Percentiles rank a stretch among this genome's conserved stretches.
phyloP scores from a whole-genome alignment of 2,329 filamentous ascomycete genomes.

The Exophiala alcalophila region DNA sequence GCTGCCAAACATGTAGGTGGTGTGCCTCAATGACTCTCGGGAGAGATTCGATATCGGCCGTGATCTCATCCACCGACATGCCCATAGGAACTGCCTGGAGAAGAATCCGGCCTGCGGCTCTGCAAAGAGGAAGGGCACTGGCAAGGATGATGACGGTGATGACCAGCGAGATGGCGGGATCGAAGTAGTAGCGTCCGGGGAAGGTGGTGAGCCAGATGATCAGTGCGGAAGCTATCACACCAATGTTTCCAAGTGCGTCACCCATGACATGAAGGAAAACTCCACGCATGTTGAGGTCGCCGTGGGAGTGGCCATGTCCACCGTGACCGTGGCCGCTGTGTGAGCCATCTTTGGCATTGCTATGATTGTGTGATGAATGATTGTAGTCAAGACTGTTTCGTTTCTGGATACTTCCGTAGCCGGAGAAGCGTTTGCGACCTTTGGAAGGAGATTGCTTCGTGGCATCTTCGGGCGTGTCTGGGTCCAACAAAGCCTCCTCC shows the following conservation, averaged over 20 bases:
- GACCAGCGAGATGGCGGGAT: slow-evolving; percentile 87
- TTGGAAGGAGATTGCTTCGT: slow-evolving; percentile 30
- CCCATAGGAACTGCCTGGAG: slow-evolving; percentile 91
- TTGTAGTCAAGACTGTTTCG: slow-evolving; percentile 37
- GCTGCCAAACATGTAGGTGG: slow-evolving; percentile 96
- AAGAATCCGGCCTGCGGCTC: slow-evolving; percentile 67
- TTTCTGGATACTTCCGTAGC: slow-evolving; percentile 26
- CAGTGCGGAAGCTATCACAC: slow-evolving; percentile 62
- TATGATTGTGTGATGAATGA: slow-evolving; percentile 77
- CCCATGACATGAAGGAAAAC: slow-evolving; percentile 63
- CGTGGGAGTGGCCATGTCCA: slow-evolving; percentile 72
- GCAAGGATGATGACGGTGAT: slow-evolving; percentile 74
- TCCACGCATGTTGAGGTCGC: slow-evolving; percentile 89
- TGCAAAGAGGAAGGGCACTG: slow-evolving; percentile 51
- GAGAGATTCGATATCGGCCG: slow-evolving; percentile 81
- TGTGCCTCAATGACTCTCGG: slow-evolving; percentile 87
- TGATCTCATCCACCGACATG: slow-evolving; percentile 83
- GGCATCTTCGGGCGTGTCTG: slow-evolving; percentile 35
- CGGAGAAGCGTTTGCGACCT: slow-evolving; percentile 21
- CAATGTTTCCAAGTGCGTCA: slow-evolving; percentile 48
- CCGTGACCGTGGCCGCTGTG: slow-evolving; percentile 46
- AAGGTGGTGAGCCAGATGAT: slow-evolving; percentile 88
- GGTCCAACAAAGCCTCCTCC: slow-evolving; percentile 33
- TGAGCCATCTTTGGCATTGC: slow-evolving; percentile 62
- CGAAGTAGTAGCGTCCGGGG: slow-evolving; percentile 79